Conservation (phyloP, 441 rosid species). For the Daphne laureola region DNA sequence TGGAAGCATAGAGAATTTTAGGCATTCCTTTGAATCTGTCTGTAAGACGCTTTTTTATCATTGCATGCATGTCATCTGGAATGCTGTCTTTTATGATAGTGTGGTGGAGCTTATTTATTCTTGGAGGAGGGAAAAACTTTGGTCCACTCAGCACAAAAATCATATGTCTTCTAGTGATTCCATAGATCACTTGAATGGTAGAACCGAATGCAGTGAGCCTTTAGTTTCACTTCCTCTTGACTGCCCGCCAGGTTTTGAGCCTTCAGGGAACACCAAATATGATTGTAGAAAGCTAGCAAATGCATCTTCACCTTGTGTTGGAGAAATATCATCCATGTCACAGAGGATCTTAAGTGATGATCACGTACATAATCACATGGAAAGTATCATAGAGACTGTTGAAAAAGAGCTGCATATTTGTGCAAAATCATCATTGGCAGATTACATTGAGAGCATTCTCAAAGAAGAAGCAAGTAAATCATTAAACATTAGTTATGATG, state of each 20-base stretch:
- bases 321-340: constrained; percentile 23
- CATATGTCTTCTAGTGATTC: constrained; percentile 17
- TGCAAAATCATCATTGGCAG: constrained; percentile 32
- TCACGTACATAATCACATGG: constrained; percentile 19
- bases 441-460: constrained; percentile 44
- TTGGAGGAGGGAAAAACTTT: constrained; percentile 71
- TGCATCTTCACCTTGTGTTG: constrained; percentile 17
- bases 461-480: constrained; percentile 40
- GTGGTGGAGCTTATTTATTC: constrained; percentile 41
- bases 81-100: constrained; percentile 75
- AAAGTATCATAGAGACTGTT: constrained; percentile 43
- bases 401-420: constrained; percentile 59
- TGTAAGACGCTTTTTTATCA: constrained; percentile 51
- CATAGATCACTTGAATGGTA: constrained; percentile 19
- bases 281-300: constrained; percentile 15
- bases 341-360: constrained; percentile 15
- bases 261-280: constrained; percentile 20
- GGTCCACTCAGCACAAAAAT: constrained; percentile 42
- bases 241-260: constrained; percentile 42
- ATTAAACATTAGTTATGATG: constrained; percentile 26
- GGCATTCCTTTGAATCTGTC: constrained; percentile 49
- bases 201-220: constrained; percentile 19
- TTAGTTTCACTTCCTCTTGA: constrained; percentile 13
- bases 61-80: constrained; percentile 88
- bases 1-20: constrained; percentile 69